phyloP scores from a whole-genome alignment of 2,329 filamentous ascomycete genomes.

The Penicillium sp. region DNA sequence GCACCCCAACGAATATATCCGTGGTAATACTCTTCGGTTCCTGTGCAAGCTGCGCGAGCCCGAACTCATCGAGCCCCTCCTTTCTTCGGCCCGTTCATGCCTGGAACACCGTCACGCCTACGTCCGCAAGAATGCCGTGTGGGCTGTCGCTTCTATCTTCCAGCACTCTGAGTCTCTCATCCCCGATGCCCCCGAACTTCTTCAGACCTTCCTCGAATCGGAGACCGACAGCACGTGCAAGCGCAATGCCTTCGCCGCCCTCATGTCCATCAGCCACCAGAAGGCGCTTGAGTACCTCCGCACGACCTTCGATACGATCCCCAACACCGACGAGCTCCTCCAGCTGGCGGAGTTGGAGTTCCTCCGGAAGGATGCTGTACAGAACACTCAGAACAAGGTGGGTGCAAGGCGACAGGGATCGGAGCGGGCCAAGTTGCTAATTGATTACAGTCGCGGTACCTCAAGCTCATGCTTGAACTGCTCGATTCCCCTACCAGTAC shows the following conservation, averaged over 20 bases:
- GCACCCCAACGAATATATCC: constrained; percentile 96
- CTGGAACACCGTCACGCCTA: constrained; percentile 96
- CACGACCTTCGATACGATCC: constrained; percentile 85
- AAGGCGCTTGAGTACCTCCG: constrained; percentile 86
- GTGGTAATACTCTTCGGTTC: constrained; percentile 96
- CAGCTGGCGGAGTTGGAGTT: constrained; percentile 95
- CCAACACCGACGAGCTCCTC: constrained; percentile 89
- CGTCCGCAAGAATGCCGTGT: constrained; percentile 96
- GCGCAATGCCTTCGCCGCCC: constrained; percentile 91
- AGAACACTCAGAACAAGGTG: constrained; percentile 92
- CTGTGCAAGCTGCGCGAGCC: constrained; percentile 93
- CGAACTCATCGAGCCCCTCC: constrained; percentile 91
- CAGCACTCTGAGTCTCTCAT: constrained; percentile 88
- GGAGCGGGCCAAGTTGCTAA: constrained; percentile 25
- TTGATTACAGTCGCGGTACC: constrained; percentile 69
- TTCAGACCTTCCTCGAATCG: constrained; percentile 81
- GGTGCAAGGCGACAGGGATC: constrained; percentile 17
- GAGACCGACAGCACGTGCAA: constrained; percentile 97
- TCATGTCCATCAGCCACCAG: constrained; percentile 88
- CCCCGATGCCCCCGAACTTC: constrained; percentile 89
- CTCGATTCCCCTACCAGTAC: constrained; percentile 90
- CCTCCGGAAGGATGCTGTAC: constrained; percentile 93
- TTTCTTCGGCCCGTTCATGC: constrained; percentile 87
- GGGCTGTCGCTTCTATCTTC: constrained; percentile 89
- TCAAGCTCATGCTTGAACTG: constrained; percentile 93